phyloP scores from a whole-genome alignment of 2,329 filamentous ascomycete genomes.

The Penicillium freii region DNA sequence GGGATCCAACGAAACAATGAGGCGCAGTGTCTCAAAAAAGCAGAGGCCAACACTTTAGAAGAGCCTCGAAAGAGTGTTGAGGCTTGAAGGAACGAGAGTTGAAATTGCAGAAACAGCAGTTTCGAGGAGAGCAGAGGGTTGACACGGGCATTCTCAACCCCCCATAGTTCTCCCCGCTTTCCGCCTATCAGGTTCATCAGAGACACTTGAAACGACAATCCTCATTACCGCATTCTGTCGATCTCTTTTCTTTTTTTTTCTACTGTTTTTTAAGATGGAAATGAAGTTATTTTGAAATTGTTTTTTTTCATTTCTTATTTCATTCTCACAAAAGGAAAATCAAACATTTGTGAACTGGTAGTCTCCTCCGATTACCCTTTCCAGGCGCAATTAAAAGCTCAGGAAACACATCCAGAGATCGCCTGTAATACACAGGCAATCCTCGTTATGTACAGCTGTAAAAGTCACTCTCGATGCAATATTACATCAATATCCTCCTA shows the following conservation, averaged over 20 bases:
- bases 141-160: background rate
- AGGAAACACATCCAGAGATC: constrained; percentile 14
- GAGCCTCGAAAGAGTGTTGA: background rate
- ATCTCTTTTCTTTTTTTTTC: constrained; percentile 8
- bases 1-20: background rate
- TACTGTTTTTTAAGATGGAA: background rate
- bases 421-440: constrained; percentile 14
- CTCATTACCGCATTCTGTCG: constrained; percentile 23
- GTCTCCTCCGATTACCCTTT: constrained; percentile 24
- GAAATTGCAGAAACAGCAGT: constrained; percentile 19
- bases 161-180: constrained; percentile 7
- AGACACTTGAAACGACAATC: constrained; percentile 18
- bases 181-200: constrained; percentile 24
- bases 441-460: constrained; percentile 37
- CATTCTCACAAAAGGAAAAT: constrained; percentile 33
- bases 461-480: constrained; percentile 19
- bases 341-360: constrained; percentile 27
- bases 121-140: background rate
- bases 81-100: background rate
- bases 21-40: background rate
- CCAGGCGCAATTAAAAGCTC: constrained; percentile 26
- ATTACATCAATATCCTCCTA: constrained; percentile 9
- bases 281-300: background rate
- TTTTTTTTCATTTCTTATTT: constrained; percentile 24
- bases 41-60: background rate